Evolutionary conservation across 805 yeast genomes (phyloP).

Genomic region (Candida glaebosa): DNA sequence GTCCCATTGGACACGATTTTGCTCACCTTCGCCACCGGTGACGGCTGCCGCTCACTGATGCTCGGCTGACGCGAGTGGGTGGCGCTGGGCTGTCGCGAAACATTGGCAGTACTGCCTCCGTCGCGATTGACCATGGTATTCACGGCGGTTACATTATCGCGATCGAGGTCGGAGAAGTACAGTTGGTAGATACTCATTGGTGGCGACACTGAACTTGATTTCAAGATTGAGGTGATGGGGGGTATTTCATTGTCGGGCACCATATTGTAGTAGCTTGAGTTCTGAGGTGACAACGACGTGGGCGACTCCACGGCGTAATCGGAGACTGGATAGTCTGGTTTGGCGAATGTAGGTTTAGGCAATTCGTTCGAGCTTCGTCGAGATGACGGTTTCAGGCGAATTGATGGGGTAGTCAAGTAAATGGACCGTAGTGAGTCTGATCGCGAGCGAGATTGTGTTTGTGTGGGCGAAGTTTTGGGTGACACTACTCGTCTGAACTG

Average conservation of each 20-base stretch:
- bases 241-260: neutral
- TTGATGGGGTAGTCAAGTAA: neutral
- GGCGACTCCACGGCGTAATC: neutral
- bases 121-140: neutral
- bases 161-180: neutral
- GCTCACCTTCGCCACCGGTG: neutral
- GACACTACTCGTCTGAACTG: neutral
- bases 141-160: neutral
- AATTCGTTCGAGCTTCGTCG: neutral
- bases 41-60: neutral
- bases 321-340: neutral
- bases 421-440: neutral
- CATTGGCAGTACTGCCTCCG: neutral
- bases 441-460: neutral
- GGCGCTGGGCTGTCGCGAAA: neutral
- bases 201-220: neutral
- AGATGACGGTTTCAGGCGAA: neutral
- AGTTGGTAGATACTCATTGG: neutral
- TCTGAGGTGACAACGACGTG: neutral
- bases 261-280: neutral
- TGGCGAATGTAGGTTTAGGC: neutral
- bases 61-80: neutral
- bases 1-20: neutral
- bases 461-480: neutral
- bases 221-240: neutral